Evolutionary conservation across 2,329 filamentous ascomycete species (phyloP).

Genomic region (Grosmannia penicillata): DNA sequence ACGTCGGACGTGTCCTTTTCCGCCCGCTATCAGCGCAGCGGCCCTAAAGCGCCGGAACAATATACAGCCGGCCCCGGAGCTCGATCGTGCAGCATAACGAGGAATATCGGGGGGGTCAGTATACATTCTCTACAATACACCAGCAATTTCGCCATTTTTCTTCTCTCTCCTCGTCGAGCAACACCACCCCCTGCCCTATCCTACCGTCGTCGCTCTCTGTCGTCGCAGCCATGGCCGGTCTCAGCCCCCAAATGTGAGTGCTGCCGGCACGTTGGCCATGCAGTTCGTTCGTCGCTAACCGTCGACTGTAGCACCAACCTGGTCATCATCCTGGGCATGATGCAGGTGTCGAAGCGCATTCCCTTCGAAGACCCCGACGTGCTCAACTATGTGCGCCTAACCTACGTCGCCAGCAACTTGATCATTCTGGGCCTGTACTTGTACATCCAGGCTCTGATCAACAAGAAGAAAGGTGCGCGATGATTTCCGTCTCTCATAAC

Average conservation of each 20-base stretch:
- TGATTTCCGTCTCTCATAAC: no score
- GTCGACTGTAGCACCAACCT: slow-evolving; percentile 66
- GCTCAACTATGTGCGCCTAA: slow-evolving; percentile 38
- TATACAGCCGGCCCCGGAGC: no score
- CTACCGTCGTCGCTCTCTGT: background rate
- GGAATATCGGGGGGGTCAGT: no score
- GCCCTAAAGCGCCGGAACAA: no score
- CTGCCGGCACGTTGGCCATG: background rate
- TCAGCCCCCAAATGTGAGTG: slow-evolving; percentile 51
- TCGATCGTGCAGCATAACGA: no score
- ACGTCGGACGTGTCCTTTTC: no score
- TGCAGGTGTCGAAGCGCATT: slow-evolving; percentile 94
- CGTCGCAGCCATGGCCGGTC: slow-evolving; percentile 36
- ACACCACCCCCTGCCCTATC: background rate
- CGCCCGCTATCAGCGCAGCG: no score
- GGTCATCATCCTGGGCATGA: slow-evolving; percentile 90
- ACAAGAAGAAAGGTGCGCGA: slow-evolving; percentile 91
- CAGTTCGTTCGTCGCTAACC: no score
- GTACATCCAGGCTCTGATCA: slow-evolving; percentile 73
- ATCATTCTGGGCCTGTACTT: slow-evolving; percentile 76
- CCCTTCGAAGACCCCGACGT: slow-evolving; percentile 72
- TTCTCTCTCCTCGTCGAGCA: background rate
- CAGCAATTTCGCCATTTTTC: no score
- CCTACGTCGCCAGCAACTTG: slow-evolving; percentile 51
- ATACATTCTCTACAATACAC: no score